A percentile compares a stretch with the other conserved stretches of the same genome.
These are phyloP conservation scores for Phytophthora podocarpi DNA, from an alignment of 352 stramenopile species.

Conservation along the genomic window DNA sequence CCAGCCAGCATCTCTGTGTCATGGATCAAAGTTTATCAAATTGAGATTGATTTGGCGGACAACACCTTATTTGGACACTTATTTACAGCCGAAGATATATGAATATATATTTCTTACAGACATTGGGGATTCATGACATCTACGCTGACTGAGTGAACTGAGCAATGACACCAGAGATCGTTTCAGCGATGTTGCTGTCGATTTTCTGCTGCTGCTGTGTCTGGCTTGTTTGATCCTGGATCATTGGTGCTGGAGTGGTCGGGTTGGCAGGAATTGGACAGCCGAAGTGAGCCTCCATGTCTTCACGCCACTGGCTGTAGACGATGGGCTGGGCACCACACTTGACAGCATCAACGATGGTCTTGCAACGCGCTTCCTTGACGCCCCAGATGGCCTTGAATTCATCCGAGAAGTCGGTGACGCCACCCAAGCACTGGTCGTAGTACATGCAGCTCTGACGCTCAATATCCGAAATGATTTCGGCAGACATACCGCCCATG, in stretches of 20 bases:
- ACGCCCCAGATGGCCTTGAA: conserved; percentile 47
- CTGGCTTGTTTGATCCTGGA: background rate
- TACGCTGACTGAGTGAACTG: conserved; percentile 7
- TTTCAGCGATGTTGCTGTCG: too few relatives aligned
- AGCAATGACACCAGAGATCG: too few relatives aligned
- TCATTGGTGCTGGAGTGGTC: background rate
- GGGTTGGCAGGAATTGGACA: conserved; percentile 32
- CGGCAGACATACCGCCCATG: conserved; percentile 29
- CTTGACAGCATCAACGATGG: conserved; percentile 40
- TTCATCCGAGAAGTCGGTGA: conserved; percentile 39
- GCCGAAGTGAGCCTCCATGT: conserved; percentile 43
- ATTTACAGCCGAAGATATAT: too few relatives aligned
- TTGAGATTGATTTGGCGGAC: too few relatives aligned
- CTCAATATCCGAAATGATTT: conserved; percentile 48
- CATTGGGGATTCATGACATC: too few relatives aligned
- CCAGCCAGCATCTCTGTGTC: too few relatives aligned
- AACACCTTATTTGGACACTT: too few relatives aligned
- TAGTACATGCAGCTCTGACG: conserved; percentile 51
- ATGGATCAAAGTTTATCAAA: too few relatives aligned
- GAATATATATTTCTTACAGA: too few relatives aligned
- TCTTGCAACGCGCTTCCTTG: conserved; percentile 38
- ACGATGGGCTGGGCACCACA: conserved; percentile 32
- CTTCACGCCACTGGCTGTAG: conserved; percentile 31
- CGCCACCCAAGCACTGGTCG: conserved; percentile 45
- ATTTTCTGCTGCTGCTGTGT: conserved; percentile 6